These are phyloP conservation scores for Didymella arachidicola DNA, from an alignment of 2,329 filamentous ascomycete genomes.

Conservation along the genomic window DNA sequence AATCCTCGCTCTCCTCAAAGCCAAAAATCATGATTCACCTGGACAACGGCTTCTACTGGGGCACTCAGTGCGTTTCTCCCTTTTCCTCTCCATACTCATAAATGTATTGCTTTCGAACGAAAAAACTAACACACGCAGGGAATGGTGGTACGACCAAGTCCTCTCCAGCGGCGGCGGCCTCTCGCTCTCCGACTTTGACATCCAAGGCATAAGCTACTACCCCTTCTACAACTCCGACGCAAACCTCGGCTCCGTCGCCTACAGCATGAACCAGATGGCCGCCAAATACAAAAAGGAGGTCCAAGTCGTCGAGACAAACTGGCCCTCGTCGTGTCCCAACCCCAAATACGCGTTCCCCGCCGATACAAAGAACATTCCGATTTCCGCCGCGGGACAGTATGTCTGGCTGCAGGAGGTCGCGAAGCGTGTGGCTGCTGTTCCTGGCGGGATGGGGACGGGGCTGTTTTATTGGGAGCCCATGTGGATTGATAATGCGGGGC, in stretches of 20 bases:
- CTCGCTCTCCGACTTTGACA: conserved; percentile 66
- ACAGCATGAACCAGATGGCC: conserved; percentile 66
- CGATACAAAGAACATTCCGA: conserved; percentile 67
- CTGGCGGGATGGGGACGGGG: conserved; percentile 60
- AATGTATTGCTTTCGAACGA: no score
- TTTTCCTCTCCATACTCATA: no score
- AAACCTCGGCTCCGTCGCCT: conserved; percentile 65
- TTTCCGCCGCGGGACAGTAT: conserved; percentile 68
- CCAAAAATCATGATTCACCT: conserved; percentile 78
- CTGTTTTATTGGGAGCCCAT: conserved; percentile 79
- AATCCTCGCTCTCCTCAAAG: conserved; percentile 63
- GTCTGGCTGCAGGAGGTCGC: conserved; percentile 69
- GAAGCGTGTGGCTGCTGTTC: conserved; percentile 61
- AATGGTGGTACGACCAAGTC: conserved; percentile 70
- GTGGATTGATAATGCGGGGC: conserved; percentile 70
- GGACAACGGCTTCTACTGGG: conserved; percentile 78
- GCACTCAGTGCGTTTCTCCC: conserved; percentile 42
- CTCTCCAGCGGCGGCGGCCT: conserved; percentile 56
- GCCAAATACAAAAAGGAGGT: conserved; percentile 70
- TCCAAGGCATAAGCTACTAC: conserved; percentile 77
- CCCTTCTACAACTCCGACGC: conserved; percentile 72
- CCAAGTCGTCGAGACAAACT: conserved; percentile 75
- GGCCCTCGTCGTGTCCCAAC: conserved; percentile 69
- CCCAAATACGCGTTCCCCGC: conserved; percentile 67
- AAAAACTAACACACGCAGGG: conserved; percentile 46